phyloP scores from a whole-genome alignment of 495 filamentous ascomycete species.

The Penicillium cosmopolitanum region DNA sequence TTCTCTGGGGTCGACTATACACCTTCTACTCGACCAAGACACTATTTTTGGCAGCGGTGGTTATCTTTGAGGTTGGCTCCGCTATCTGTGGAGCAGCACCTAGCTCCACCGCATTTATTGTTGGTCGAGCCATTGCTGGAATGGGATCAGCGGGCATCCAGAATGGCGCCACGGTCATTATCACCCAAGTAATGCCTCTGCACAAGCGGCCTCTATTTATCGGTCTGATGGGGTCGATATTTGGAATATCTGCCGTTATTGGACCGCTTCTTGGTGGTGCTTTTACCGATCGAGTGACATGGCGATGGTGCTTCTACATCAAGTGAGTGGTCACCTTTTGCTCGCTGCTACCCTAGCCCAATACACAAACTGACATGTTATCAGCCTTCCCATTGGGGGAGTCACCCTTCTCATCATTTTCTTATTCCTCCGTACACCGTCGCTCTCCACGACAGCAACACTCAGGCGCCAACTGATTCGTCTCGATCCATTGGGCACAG shows the following conservation, averaged over 20 bases:
- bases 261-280: slow-evolving; percentile 42
- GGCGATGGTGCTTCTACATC: slow-evolving; percentile 68
- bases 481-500: slow-evolving; percentile 49
- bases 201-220: slow-evolving; percentile 57
- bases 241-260: slow-evolving; percentile 59
- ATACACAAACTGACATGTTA: neutral
- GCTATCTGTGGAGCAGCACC: slow-evolving; percentile 74
- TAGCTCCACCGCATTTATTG: slow-evolving; percentile 68
- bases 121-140: slow-evolving; percentile 60
- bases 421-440: slow-evolving; percentile 48
- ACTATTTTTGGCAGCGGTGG: slow-evolving; percentile 62
- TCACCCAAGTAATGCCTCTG: slow-evolving; percentile 59
- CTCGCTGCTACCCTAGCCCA: neutral
- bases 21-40: slow-evolving; percentile 61
- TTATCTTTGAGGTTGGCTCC: slow-evolving; percentile 65
- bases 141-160: slow-evolving; percentile 56
- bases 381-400: slow-evolving; percentile 59
- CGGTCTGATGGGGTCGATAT: slow-evolving; percentile 48
- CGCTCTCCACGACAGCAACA: neutral
- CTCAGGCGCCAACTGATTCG: slow-evolving; percentile 31
- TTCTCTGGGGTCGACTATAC: slow-evolving; percentile 64
- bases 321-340: slow-evolving; percentile 33
- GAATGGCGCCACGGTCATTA: slow-evolving; percentile 56
- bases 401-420: slow-evolving; percentile 49
- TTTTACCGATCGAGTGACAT: slow-evolving; percentile 43